phyloP scores from a whole-genome alignment of 768 basidiomycete genomes.

The Strobilomyces confusus region DNA sequence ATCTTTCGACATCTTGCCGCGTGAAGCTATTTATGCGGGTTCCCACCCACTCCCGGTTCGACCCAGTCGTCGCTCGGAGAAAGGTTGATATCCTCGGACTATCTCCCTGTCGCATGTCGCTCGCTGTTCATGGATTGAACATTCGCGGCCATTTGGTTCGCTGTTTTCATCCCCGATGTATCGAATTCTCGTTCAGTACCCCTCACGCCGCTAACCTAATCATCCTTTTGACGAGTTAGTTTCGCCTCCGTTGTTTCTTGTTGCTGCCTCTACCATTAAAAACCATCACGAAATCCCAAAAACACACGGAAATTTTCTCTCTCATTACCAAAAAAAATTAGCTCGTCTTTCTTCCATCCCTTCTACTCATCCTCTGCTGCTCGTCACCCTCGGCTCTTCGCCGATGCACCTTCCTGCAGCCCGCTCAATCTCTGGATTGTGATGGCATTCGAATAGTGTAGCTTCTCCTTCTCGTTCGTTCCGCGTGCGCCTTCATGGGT shows the following conservation, averaged over 20 bases:
- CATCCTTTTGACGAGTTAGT: constrained; percentile 35
- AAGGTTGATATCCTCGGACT: constrained; percentile 32
- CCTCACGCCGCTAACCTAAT: constrained; percentile 35
- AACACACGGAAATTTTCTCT: constrained; percentile 37
- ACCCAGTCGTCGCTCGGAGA: constrained; percentile 25
- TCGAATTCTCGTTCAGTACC: constrained; percentile 30
- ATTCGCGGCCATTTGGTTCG: constrained; percentile 23
- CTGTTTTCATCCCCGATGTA: constrained; percentile 30
- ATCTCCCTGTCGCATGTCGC: constrained; percentile 24
- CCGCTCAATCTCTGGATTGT: constrained; percentile 4
- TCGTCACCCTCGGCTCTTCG: constrained; percentile 16
- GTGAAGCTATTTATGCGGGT: constrained; percentile 31
- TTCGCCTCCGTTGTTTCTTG: constrained; percentile 34
- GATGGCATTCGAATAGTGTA: constrained; percentile 24
- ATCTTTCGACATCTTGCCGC: constrained; percentile 26
- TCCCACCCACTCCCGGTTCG: constrained; percentile 14
- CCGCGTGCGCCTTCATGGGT: constrained; percentile 33
- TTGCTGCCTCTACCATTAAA: constrained; percentile 34
- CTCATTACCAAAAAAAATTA: constrained; percentile 49
- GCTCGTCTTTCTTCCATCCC: constrained; percentile 31
- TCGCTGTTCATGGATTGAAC: constrained; percentile 38
- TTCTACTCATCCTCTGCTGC: constrained; percentile 25
- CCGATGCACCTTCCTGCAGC: constrained; percentile 5
- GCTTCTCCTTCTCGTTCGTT: constrained; percentile 23
- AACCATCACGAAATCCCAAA: constrained; percentile 34